Evolutionary conservation across 352 stramenopile species (phyloP).

Genomic region (Phytophthora capsici): DNA sequence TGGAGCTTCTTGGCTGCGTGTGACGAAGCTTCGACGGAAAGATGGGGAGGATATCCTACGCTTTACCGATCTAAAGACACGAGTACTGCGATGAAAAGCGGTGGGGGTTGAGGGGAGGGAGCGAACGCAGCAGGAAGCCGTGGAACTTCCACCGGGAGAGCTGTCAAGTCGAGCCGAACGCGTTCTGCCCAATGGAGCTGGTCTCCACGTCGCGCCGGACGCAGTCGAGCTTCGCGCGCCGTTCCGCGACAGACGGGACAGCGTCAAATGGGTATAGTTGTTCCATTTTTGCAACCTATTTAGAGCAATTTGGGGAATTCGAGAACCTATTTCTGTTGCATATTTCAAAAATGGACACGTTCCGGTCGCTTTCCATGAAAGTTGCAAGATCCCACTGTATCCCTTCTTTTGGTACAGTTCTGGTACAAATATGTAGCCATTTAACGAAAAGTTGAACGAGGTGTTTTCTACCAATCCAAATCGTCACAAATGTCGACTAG

Average conservation of each 20-base stretch:
- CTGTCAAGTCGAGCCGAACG: slow-evolving; percentile 6
- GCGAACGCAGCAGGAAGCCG: slow-evolving; percentile 2
- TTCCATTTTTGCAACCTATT: too few relatives aligned
- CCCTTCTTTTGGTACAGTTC: neutral
- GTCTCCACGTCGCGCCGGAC: slow-evolving; percentile 3
- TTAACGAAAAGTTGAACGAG: too few relatives aligned
- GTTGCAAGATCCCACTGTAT: slow-evolving; percentile 11
- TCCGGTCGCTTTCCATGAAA: slow-evolving; percentile 49
- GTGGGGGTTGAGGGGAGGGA: neutral
- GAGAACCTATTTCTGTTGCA: too few relatives aligned
- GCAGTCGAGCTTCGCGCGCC: slow-evolving; percentile 9
- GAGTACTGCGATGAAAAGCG: too few relatives aligned
- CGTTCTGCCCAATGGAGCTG: slow-evolving; percentile 29
- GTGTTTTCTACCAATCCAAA: slow-evolving; percentile 8
- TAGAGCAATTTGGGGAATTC: too few relatives aligned
- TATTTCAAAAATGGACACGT: neutral
- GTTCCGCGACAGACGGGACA: too few relatives aligned
- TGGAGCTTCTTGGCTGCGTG: neutral
- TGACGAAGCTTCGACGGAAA: slow-evolving; percentile 8
- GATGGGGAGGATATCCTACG: slow-evolving; percentile 3
- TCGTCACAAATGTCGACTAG: slow-evolving; percentile 7
- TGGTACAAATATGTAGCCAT: neutral
- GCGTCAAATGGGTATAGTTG: too few relatives aligned
- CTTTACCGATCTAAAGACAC: neutral
- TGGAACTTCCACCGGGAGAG: too few relatives aligned